A percentile compares a stretch with the other conserved stretches of the same genome.
These are phyloP conservation scores for Hypoxylon sp. DNA, from an alignment of 2,329 filamentous ascomycete species.

Conservation along the genomic window DNA sequence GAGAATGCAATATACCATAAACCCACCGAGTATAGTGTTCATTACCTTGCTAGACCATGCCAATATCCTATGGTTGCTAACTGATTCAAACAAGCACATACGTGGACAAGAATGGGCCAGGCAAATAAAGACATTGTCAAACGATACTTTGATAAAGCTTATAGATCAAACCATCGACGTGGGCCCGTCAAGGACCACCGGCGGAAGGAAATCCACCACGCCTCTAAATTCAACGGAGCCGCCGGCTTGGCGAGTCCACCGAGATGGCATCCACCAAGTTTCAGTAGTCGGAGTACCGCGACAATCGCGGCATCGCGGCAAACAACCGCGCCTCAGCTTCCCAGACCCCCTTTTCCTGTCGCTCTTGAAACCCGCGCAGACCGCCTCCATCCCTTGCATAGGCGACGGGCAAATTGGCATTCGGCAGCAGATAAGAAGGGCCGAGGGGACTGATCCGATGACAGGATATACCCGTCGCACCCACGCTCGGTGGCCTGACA, in stretches of 20 bases:
- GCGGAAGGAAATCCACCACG: too few species aligned
- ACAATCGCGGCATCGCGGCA: not conserved
- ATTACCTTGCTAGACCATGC: too few species aligned
- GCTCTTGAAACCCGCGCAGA: not conserved
- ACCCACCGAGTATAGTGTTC: too few species aligned
- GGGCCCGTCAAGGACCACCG: too few species aligned
- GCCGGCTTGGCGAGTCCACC: not conserved
- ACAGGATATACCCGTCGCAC: not conserved
- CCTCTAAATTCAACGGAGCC: too few species aligned
- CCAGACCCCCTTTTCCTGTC: not conserved
- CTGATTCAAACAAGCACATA: too few species aligned
- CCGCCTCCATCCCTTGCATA: not conserved
- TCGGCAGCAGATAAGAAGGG: not conserved
- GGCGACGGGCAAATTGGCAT: not conserved
- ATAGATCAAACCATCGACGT: too few species aligned
- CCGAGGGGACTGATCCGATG: not conserved
- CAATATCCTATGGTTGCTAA: too few species aligned
- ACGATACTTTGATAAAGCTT: too few species aligned
- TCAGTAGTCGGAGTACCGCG: not conserved
- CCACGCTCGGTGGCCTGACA: not conserved
- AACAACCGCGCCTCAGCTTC: not conserved
- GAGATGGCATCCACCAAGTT: not conserved
- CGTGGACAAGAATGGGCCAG: too few species aligned
- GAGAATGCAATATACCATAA: too few species aligned
- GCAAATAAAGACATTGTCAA: too few species aligned